These are phyloP conservation scores for Trichoderma koningiopsis DNA, from an alignment of 2,329 filamentous ascomycete genomes.

Conservation along the genomic window DNA sequence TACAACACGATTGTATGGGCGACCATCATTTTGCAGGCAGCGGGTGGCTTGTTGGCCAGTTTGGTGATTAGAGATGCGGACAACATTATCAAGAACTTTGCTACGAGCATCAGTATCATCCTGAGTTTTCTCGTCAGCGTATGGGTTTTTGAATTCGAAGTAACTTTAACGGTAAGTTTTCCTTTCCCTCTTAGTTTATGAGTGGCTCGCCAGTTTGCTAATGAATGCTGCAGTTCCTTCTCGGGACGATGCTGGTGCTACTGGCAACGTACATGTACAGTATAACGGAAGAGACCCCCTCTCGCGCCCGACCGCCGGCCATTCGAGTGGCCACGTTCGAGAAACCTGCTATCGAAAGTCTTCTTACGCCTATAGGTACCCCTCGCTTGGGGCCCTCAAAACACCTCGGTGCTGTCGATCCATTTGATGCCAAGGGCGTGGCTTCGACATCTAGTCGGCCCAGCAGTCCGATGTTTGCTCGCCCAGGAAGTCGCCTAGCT, in stretches of 20 bases:
- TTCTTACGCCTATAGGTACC: constrained; percentile 42
- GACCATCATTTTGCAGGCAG: constrained; percentile 78
- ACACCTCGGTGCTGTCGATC: constrained; percentile 42
- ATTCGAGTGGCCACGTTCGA: constrained; percentile 75
- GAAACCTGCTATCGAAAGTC: constrained; percentile 64
- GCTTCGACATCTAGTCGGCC: constrained; percentile 52
- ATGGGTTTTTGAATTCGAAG: constrained; percentile 78
- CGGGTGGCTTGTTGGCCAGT: constrained; percentile 76
- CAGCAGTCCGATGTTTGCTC: constrained; percentile 47
- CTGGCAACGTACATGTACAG: constrained; percentile 85
- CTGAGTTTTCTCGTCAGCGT: constrained; percentile 84
- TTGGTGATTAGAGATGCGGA: constrained; percentile 46
- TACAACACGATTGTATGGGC: constrained; percentile 93
- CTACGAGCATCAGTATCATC: constrained; percentile 88
- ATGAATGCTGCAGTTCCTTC: constrained; percentile 65
- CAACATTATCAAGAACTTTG: constrained; percentile 92
- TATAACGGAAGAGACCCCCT: constrained; percentile 57
- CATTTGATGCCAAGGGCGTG: constrained; percentile 44
- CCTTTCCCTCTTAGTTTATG: neutral
- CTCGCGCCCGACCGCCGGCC: constrained; percentile 57
- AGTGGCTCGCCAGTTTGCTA: neutral
- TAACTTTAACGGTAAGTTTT: constrained; percentile 68
- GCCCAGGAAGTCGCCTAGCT: constrained; percentile 43
- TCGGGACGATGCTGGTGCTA: constrained; percentile 78
- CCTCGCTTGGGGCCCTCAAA: constrained; percentile 39